Base-by-base conservation (phyloP, 305 asterid species). In the Fraxinus paxiana region DNA sequence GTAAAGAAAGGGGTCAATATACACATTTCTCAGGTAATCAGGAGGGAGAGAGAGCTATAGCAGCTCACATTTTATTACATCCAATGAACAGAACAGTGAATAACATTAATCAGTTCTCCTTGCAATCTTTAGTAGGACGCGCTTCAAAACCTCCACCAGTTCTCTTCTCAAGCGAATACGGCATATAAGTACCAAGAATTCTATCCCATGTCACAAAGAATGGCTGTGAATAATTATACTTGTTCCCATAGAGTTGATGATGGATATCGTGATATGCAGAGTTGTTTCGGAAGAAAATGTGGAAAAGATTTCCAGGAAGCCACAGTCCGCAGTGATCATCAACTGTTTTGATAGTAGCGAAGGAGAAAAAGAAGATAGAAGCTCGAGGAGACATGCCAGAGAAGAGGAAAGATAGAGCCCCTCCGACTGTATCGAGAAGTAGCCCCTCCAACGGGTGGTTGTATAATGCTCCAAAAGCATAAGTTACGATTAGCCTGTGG, bases 291-390 rank as follows among this genome's bases (percentile, higher is more conserved):
- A 95, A 95, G 79, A 91, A 65, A 31, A 90, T 18, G 76, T 93
- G 98, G 82, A 95, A 92, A 2, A 88, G 92, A 77, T 95, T 95
- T 59, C 97, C 97, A 1, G 98, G 98, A 28, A 95, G 89, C 98
- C 98, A 95, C 20, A 95, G 85, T 70, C 98, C 98, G 35, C 98
- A 95, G 83, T 95, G 98, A 59, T 95, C 98, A 72, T 95, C 97
- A 2, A 95, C 98, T 12, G 97, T 95, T 83, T 95, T 95, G 24
- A 95, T 86, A 56, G 98, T 93, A 18, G 98, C 97, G 31, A 95
- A 93, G 13, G 98, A 93, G 86, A 95, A 95, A 89, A 95, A 93
- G 90, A 92, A 91, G 84, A 93, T 95, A 71, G 98, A 92, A 35
- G 95, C 79, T 34, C 98, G 87, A 8, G 97, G 97, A 43, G 98